Evolutionary conservation across 2,329 filamentous ascomycete genomes (phyloP).

Genomic region (Cladorrhinum sp.): DNA sequence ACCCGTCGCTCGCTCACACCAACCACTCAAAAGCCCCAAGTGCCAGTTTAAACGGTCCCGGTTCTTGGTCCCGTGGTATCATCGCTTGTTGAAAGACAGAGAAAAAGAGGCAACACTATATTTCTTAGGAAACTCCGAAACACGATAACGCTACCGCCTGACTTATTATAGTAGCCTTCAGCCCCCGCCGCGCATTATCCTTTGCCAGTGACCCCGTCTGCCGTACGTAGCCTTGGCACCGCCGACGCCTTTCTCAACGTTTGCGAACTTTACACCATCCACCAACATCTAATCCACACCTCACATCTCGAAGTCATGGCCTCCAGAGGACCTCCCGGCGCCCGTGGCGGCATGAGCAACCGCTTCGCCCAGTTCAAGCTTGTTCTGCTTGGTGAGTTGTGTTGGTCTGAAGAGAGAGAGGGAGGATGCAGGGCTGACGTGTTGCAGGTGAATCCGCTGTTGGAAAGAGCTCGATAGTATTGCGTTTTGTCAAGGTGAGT

Average conservation of each 20-base stretch:
- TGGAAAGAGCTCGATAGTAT: slow-evolving; percentile 98
- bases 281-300: slow-evolving; percentile 22
- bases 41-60: slow-evolving; percentile 9
- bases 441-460: slow-evolving; percentile 89
- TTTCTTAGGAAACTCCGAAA: too few relatives aligned
- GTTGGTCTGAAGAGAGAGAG: slow-evolving; percentile 31
- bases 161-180: neutral
- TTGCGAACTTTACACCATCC: slow-evolving; percentile 3
- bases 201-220: slow-evolving; percentile 6
- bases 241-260: slow-evolving; percentile 9
- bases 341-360: slow-evolving; percentile 66
- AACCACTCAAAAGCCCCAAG: slow-evolving; percentile 11
- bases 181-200: slow-evolving; percentile 2
- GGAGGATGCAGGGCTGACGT: slow-evolving; percentile 36
- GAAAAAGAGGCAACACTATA: neutral
- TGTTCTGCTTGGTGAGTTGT: slow-evolving; percentile 76
- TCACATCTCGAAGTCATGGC: slow-evolving; percentile 61
- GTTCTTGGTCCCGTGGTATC: slow-evolving; percentile 16
- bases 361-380: slow-evolving; percentile 99
- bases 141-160: neutral
- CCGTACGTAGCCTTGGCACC: slow-evolving; percentile 11
- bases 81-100: slow-evolving; percentile 5
- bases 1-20: slow-evolving; percentile 13
- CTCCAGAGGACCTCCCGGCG: slow-evolving; percentile 66
- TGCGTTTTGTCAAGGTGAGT: slow-evolving; percentile 93